phyloP scores from a whole-genome alignment of 176 grass and related monocot genomes.

The Thalia dealbata region DNA sequence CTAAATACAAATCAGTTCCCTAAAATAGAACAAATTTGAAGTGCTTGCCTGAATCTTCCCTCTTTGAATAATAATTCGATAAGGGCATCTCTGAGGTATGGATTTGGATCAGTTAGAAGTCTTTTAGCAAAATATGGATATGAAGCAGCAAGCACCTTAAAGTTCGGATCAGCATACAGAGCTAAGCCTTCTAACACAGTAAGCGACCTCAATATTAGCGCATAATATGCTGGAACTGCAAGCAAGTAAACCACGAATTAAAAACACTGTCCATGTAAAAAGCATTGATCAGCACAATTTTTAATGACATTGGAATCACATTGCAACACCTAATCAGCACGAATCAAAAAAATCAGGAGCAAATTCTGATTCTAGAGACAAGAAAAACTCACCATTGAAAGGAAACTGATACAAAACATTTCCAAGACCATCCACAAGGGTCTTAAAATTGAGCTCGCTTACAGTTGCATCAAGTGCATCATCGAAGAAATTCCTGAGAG shows the following conservation, averaged over 20 bases:
- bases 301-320: neutral
- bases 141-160: slow-evolving; percentile 98
- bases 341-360: neutral
- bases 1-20: neutral
- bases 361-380: neutral
- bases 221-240: slow-evolving; percentile 92
- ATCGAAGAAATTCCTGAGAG: slow-evolving; percentile 90
- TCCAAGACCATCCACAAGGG: slow-evolving; percentile 79
- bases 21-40: neutral
- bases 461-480: slow-evolving; percentile 79
- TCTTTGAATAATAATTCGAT: slow-evolving; percentile 98
- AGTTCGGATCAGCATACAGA: slow-evolving; percentile 84
- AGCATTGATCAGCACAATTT: neutral
- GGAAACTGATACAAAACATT: slow-evolving; percentile 91
- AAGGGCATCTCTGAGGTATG: slow-evolving; percentile 97
- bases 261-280: neutral
- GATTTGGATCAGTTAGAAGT: slow-evolving; percentile 91
- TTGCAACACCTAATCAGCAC: neutral
- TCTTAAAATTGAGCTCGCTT: slow-evolving; percentile 97
- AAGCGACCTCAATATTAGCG: slow-evolving; percentile 86
- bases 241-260: slow-evolving; percentile 18
- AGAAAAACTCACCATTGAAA: slow-evolving; percentile 60
- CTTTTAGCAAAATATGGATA: slow-evolving; percentile 99
- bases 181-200: slow-evolving; percentile 96
- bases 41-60: slow-evolving; percentile 81